Evolutionary conservation across 805 yeast species (phyloP).

Genomic region (Teunomyces aglyptinius): DNA sequence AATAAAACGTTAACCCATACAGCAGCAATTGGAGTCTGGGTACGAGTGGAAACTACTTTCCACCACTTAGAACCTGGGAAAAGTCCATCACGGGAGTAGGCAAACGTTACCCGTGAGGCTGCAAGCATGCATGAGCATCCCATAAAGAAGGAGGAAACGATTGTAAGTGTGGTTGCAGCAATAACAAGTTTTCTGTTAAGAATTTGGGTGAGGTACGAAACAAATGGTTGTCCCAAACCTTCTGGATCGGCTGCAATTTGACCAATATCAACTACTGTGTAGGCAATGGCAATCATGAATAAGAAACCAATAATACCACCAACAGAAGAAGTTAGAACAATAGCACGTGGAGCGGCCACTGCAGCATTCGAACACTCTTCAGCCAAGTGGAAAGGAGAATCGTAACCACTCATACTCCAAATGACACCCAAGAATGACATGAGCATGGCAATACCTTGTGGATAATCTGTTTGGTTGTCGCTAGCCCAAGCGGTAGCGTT

Average conservation of each 20-base stretch:
- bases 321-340: constrained; percentile 53
- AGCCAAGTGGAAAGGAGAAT: constrained; percentile 71
- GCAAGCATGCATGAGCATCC: constrained; percentile 63
- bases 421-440: constrained; percentile 60
- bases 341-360: constrained; percentile 65
- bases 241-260: constrained; percentile 46
- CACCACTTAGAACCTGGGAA: constrained; percentile 55
- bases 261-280: constrained; percentile 53
- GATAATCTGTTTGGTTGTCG: constrained; percentile 59
- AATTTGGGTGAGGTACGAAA: constrained; percentile 51
- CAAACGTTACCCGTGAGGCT: constrained; percentile 63
- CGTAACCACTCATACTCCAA: constrained; percentile 76
- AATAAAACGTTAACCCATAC: constrained; percentile 56
- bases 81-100: constrained; percentile 67
- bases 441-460: constrained; percentile 57
- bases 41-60: constrained; percentile 48
- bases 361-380: constrained; percentile 69
- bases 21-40: constrained; percentile 65
- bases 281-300: constrained; percentile 59
- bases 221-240: constrained; percentile 59
- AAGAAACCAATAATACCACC: constrained; percentile 59
- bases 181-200: constrained; percentile 40
- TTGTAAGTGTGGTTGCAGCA: constrained; percentile 41
- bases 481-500: constrained; percentile 53
- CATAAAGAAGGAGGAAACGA: constrained; percentile 46